phyloP scores from a whole-genome alignment of 1,139 yeast species.

The Hemisphaericaspora subhashii region DNA sequence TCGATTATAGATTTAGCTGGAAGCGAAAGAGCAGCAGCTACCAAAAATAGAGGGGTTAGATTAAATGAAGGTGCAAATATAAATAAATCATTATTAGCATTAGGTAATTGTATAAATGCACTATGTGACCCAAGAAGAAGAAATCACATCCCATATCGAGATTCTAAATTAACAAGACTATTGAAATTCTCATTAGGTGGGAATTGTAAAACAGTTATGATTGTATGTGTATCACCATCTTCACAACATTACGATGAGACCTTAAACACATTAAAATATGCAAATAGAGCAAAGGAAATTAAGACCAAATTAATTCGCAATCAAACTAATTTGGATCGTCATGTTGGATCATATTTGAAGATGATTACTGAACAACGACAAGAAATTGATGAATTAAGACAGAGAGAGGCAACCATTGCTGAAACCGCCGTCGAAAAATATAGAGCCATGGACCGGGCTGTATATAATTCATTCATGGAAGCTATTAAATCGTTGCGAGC shows the following conservation, averaged over 20 bases:
- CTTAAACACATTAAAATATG: conserved; percentile 83
- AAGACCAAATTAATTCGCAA: conserved; percentile 79
- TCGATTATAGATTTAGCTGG: conserved; percentile 93
- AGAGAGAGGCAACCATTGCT: conserved; percentile 49
- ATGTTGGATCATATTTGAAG: conserved; percentile 83
- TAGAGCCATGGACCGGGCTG: conserved; percentile 30
- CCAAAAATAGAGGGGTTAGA: conserved; percentile 77
- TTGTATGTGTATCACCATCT: conserved; percentile 89
- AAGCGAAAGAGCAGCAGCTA: conserved; percentile 90
- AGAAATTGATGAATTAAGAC: conserved; percentile 70
- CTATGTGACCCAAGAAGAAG: conserved; percentile 69
- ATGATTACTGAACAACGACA: conserved; percentile 82
- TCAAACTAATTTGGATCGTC: conserved; percentile 75
- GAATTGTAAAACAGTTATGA: conserved; percentile 92
- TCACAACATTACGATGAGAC: conserved; percentile 89
- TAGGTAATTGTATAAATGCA: conserved; percentile 94
- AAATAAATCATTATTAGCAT: conserved; percentile 79
- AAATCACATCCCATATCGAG: conserved; percentile 85
- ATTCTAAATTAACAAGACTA: conserved; percentile 82
- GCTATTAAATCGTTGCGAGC: conserved; percentile 38
- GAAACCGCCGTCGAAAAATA: conserved; percentile 33
- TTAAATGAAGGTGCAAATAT: conserved; percentile 91
- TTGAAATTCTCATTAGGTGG: conserved; percentile 92
- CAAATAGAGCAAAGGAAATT: conserved; percentile 87
- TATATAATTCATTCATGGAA: conserved; percentile 40